These are phyloP conservation scores for Mentha longifolia DNA, from an alignment of 257 asterid genomes.

Conservation along the genomic window DNA sequence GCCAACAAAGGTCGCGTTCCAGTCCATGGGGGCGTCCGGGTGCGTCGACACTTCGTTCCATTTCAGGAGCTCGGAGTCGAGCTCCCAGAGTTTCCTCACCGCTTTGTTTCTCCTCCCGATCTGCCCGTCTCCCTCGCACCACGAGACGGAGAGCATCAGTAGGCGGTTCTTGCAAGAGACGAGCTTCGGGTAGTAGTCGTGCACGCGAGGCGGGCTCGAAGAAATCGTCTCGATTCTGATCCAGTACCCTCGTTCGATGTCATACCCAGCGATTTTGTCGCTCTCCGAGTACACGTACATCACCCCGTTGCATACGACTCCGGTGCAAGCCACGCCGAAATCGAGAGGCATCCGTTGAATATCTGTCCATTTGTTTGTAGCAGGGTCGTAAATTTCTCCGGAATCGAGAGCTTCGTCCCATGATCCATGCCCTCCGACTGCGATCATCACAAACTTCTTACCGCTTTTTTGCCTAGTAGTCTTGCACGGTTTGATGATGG, in stretches of 20 bases:
- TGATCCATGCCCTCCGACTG: slow-evolving; percentile 92
- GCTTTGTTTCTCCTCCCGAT: slow-evolving; percentile 97
- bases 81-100: slow-evolving; percentile 93
- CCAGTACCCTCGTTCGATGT: slow-evolving; percentile 88
- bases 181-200: slow-evolving; percentile 84
- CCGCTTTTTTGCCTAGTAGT: slow-evolving; percentile 51
- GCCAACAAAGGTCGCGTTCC: slow-evolving; percentile 92
- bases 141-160: slow-evolving; percentile 81
- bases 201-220: slow-evolving; percentile 81
- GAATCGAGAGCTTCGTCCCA: slow-evolving; percentile 92
- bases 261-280: slow-evolving; percentile 77
- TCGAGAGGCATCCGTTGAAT: slow-evolving; percentile 79
- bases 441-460: slow-evolving; percentile 63
- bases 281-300: slow-evolving; percentile 89
- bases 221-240: slow-evolving; percentile 55
- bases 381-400: slow-evolving; percentile 81
- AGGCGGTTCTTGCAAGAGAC: slow-evolving; percentile 65
- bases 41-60: slow-evolving; percentile 76
- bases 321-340: slow-evolving; percentile 86
- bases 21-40: slow-evolving; percentile 99
- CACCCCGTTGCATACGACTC: slow-evolving; percentile 62
- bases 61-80: slow-evolving; percentile 51
- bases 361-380: slow-evolving; percentile 85
- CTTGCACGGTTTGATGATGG: slow-evolving; percentile 41
- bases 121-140: slow-evolving; percentile 98